Base-by-base conservation (phyloP, 2,329 filamentous ascomycete species). In the Davidsoniella virescens region DNA sequence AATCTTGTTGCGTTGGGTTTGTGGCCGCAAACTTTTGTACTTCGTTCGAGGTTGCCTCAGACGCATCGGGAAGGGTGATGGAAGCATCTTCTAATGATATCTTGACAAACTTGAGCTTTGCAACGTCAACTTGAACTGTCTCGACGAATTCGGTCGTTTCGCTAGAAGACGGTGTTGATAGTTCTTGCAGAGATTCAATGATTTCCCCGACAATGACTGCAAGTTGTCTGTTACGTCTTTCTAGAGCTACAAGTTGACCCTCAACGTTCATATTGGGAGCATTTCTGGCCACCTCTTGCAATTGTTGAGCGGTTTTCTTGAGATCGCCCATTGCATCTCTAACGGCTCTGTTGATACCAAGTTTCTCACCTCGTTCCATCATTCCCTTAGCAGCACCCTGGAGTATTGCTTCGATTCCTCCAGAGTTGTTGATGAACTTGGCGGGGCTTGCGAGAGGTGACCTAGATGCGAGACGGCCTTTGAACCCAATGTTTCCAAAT, bases 321-420 rank as follows among this genome's bases (percentile, higher is more conserved):
- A 90, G 82, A 63, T 93, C 86, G 7, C 80, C 81, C 59, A 92
- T 75, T 16, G 85, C 84, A 56, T 85, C 84, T n/a, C 85, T 75
- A 5, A 92, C 78, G 0, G 81, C 84, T 62, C 84, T 82, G 59
- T 87, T 87, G 51, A 92, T 82, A 5, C 84, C 84, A 54, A 87
- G 77, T 59, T 78, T 82, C 62, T 88, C 83, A 48, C 84, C 75
- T 29, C 77, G 73, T 57, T 85, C 79, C 33, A 87, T 68, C 14
- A 90, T 78, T 48, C 78, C 80, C 59, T 82, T 84, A 17, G 84
- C 83, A 3, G 85, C 84, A 14, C 80, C 82, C 59, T 87, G 82
- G 25, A 92, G 72, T 0, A 92, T 62, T 1, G 76, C 75, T 61
- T 90, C 84, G 43, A 87, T 70, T 12, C 75, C 70, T 2, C 71